Base-by-base conservation (phyloP, 495 filamentous ascomycete genomes). In the Extremus antarcticus region DNA sequence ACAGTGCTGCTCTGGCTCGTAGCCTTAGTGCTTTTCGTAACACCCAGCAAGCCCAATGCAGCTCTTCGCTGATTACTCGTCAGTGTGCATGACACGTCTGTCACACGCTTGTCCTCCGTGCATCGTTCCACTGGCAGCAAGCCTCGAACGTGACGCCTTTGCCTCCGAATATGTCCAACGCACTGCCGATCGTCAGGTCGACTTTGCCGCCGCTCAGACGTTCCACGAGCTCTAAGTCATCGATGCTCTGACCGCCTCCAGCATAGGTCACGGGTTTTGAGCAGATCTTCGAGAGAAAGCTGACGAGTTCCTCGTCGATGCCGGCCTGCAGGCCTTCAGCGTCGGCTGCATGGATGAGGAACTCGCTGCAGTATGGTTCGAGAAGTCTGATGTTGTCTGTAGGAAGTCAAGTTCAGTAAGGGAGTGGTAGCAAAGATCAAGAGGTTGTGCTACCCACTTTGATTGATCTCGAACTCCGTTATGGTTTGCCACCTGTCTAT, bases 401-500 rank as follows among this genome's bases (percentile, higher is more conserved):
- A 0, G 19, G n/a, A 17, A 11, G 50, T 29, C 17, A 23, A 46
- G 25, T 46, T 16, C 7, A 41, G 16, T 46, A 3, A 39, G 15
- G 35, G n/a, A 17, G 3, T 45, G 24, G 43, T 25, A 0, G 13
- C 16, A 35, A 16, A 13, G 29, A 35, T 4, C 7, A 35, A 35
- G 29, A 13, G n/a, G n/a, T n/a, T n/a, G 32, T 24, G 19, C 21
- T 17, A 61, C 75, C 49, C 72, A 87, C 92, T 84, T 74, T 85
- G 73, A 63, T 81, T 88, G 53, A 97, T 81, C 63, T 96, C 91
- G 83, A 94, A 90, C 65, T 95, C 87, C 0, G 92, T 97, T 55
- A 97, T 82, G 2, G 87, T 91, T 73, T 96, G 91, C 92, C 92
- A 98, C 69, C 94, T 91, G 67, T 97, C 85, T 88, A 92, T 98